Conservation (phyloP, 2,329 filamentous ascomycete genomes). For the Aspergillus ochraceus region DNA sequence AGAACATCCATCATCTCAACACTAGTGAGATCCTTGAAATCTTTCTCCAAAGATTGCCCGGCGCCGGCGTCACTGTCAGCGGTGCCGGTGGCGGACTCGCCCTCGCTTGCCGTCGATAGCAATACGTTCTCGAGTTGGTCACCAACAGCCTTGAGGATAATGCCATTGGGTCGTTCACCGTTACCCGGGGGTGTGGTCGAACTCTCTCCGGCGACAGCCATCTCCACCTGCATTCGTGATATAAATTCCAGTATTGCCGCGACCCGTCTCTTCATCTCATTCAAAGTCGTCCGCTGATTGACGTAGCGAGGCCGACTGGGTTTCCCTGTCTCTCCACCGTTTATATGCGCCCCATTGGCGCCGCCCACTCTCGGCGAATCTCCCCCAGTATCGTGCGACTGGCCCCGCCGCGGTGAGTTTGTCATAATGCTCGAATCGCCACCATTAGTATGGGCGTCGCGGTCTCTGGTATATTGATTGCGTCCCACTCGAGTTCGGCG, state of each 20-base stretch:
- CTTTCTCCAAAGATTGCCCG: conserved; percentile 37
- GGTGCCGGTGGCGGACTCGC: conserved; percentile 25
- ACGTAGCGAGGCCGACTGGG: conserved; percentile 61
- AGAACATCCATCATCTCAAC: conserved; percentile 89
- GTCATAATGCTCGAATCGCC: conserved; percentile 32
- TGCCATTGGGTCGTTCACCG: conserved; percentile 36
- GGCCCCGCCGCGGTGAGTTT: conserved; percentile 42
- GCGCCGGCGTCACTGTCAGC: conserved; percentile 25
- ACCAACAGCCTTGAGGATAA: conserved; percentile 34
- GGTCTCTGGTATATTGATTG: conserved; percentile 81
- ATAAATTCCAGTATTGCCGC: conserved; percentile 88
- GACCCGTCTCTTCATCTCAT: conserved; percentile 83
- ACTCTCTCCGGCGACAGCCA: conserved; percentile 62
- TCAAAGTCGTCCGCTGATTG: conserved; percentile 69
- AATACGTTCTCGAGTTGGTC: conserved; percentile 35
- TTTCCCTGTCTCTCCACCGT: conserved; percentile 58
- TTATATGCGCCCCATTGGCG: conserved; percentile 51
- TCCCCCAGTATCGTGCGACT: conserved; percentile 40
- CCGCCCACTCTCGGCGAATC: conserved; percentile 39
- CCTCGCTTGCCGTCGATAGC: conserved; percentile 27
- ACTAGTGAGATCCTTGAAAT: conserved; percentile 75
- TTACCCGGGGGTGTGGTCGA: conserved; percentile 40
- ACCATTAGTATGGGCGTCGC: conserved; percentile 60
- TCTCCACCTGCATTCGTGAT: conserved; percentile 80
- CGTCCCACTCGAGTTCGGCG: conserved; percentile 66